Base-by-base conservation (phyloP, 345 rosid species). In the Syzygium oleosum region DNA sequence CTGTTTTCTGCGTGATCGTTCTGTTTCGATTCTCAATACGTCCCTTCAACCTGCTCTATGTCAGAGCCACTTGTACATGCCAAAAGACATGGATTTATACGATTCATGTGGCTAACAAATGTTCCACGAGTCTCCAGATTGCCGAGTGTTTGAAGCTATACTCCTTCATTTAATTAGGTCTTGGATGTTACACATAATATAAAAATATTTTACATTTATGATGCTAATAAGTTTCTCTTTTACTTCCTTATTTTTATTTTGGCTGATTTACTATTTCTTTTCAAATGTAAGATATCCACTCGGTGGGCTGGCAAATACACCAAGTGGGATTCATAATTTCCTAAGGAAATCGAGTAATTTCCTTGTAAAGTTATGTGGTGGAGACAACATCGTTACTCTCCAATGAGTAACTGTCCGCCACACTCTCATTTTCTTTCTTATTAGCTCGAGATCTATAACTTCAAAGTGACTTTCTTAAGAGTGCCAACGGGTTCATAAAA, bases 41-140 rank as follows among this genome's bases (percentile, higher is more conserved):
- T n/a, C n/a, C n/a, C n/a, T n/a, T n/a, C n/a, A 29, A 0, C 15
- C 3, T 2, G 3, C 11, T 29, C 0, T 7, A 3, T 31, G 73
- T 63, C 16, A 63, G 14, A 21, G 4, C 12, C 25, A 22, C 59
- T 55, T 21, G 5, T 22, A 55, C 27, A 22, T 52, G 63, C 63
- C 13, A 58, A 25, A 23, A 23, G 61, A 10, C 27, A 27, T 56
- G 23, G 2, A 9, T 65, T 29, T 65, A 65, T 29, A 2, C 7
- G 1, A 41, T 65, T 65, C 38, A 29, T 29, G 41, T 0, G 19
- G 38, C 41, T 29, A 3, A 65, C 19, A 65, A 65, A 65, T 63
- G 31, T 29, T 65, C 41, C 43, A 31, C 1, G 6, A 12, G 43
- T 43, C 79, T 65, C 22, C 43, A 31, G 38, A 11, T 65, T 16